Conservation (phyloP, 345 rosid species). For the Eucalyptus tenuipes region DNA sequence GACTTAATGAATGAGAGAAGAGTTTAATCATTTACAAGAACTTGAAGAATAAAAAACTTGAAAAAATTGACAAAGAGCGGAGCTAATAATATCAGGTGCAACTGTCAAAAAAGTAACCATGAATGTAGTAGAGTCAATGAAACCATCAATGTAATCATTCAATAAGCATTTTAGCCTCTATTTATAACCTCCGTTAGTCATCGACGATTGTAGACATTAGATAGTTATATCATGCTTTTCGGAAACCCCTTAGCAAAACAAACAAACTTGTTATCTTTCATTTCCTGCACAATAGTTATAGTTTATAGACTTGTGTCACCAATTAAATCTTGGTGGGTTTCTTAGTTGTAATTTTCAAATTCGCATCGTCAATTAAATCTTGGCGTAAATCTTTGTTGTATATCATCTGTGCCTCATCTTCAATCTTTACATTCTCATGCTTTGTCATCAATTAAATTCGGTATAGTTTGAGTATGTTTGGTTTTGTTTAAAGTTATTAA, state of each 20-base stretch:
- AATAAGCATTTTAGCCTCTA: not conserved
- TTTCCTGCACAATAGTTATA: not conserved
- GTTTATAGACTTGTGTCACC: not conserved
- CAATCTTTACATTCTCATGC: not conserved
- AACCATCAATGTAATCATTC: accelerated
- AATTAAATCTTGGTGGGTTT: not conserved
- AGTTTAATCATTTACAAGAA: too few species aligned
- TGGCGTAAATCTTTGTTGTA: too few species aligned
- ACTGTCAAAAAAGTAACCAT: too few species aligned
- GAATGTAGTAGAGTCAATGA: not conserved
- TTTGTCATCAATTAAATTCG: too few species aligned
- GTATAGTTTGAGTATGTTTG: too few species aligned
- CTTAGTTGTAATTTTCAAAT: too few species aligned
- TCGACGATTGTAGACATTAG: too few species aligned
- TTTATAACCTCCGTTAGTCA: accelerated
- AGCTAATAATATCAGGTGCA: not conserved
- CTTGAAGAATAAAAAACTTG: too few species aligned
- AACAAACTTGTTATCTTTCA: not conserved
- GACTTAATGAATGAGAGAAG: not conserved
- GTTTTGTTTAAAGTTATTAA: too few species aligned
- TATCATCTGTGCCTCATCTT: not conserved
- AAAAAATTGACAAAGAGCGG: not conserved
- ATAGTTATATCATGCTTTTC: not conserved
- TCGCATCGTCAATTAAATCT: too few species aligned
- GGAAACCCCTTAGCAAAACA: not conserved